Evolutionary conservation across 1,284 basidiomycete genomes (phyloP).

Genomic region (Lentinula novae-zelandiae): DNA sequence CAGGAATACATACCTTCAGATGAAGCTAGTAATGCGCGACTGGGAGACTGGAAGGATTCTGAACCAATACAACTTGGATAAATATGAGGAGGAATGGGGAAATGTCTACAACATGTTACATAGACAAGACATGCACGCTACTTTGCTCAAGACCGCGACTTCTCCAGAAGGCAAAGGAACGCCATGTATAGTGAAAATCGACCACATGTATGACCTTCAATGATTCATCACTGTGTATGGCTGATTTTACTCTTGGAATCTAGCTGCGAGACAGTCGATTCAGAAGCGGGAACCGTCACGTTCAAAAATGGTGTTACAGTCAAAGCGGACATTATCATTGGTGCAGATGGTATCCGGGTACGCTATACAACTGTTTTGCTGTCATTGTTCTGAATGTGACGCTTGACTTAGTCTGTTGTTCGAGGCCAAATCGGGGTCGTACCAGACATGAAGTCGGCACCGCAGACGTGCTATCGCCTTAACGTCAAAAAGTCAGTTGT

Average conservation of each 20-base stretch:
- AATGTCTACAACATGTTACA: slow-evolving; percentile 32
- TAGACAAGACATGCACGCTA: slow-evolving; percentile 28
- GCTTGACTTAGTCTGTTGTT: slow-evolving; percentile 23
- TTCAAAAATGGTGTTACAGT: slow-evolving; percentile 29
- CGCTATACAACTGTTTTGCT: slow-evolving; percentile 3
- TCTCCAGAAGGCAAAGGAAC: slow-evolving; percentile 23
- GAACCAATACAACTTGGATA: slow-evolving; percentile 27
- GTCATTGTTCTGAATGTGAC: background rate
- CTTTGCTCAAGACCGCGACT: slow-evolving; percentile 25
- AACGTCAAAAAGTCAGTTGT: slow-evolving; percentile 27
- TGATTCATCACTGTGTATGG: background rate
- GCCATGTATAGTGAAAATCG: slow-evolving; percentile 24
- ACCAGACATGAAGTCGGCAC: slow-evolving; percentile 27
- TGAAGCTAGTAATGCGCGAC: slow-evolving; percentile 28
- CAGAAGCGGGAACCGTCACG: slow-evolving; percentile 25
- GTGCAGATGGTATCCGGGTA: slow-evolving; percentile 37
- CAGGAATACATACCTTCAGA: slow-evolving; percentile 11
- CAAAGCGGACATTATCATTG: slow-evolving; percentile 34
- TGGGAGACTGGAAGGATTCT: slow-evolving; percentile 26
- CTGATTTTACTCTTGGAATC: background rate
- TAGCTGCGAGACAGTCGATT: slow-evolving; percentile 25
- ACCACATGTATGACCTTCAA: slow-evolving; percentile 28
- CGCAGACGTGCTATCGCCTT: slow-evolving; percentile 32
- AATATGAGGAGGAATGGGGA: slow-evolving; percentile 30
- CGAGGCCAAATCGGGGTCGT: slow-evolving; percentile 25